Conservation (phyloP, 805 yeast genomes). For the Cyberlindnera veronae region DNA sequence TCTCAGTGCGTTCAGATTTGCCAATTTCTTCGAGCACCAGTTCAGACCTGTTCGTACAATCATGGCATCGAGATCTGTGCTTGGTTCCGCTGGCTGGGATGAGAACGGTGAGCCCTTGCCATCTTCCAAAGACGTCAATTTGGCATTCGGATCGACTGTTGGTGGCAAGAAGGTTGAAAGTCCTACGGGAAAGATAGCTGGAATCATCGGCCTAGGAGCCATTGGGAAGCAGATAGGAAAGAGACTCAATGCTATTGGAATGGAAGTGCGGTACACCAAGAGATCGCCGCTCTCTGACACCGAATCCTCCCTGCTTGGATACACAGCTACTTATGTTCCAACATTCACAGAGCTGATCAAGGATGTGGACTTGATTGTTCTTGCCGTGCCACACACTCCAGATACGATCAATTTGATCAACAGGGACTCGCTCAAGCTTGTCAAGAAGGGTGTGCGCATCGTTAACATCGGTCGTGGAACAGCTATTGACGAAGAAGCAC, state of each 20-base stretch:
- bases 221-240: conserved; percentile 66
- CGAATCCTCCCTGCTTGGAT: conserved; percentile 38
- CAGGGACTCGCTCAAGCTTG: conserved; percentile 39
- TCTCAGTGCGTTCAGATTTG: conserved; percentile 56
- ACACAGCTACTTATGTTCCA: conserved; percentile 40
- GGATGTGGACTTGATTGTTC: conserved; percentile 52
- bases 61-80: conserved; percentile 39
- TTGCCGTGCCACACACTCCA: conserved; percentile 64
- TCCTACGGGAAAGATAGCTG: conserved; percentile 55
- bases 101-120: conserved; percentile 30
- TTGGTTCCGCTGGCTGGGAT: conserved; percentile 33
- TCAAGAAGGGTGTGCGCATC: conserved; percentile 55
- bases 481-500: conserved; percentile 59
- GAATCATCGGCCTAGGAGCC: conserved; percentile 72
- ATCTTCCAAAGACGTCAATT: conserved; percentile 31
- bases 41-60: conserved; percentile 41
- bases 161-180: conserved; percentile 47
- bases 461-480: conserved; percentile 76
- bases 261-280: conserved; percentile 62
- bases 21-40: conserved; percentile 43
- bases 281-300: conserved; percentile 40
- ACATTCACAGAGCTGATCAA: conserved; percentile 42
- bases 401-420: conserved; percentile 56
- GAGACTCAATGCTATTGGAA: conserved; percentile 53
- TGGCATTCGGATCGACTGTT: conserved; percentile 35